Base-by-base conservation (phyloP, 345 rosid genomes). In the Hypericum androsaemum region DNA sequence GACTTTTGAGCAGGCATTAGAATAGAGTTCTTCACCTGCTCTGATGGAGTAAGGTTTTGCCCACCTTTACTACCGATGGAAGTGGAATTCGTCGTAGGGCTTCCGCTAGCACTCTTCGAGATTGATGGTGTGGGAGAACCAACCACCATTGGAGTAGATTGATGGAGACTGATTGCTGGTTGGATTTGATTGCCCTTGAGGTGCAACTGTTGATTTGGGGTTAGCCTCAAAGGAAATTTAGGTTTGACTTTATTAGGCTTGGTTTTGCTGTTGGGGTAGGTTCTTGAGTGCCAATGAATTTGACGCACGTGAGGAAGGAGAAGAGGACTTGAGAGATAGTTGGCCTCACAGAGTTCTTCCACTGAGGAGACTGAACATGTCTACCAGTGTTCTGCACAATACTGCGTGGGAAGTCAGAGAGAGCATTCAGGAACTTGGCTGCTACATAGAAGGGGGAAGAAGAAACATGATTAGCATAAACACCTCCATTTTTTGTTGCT, bases 81-180 rank as follows among this genome's bases (percentile, higher is more conserved):
- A 7, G 78, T 57, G 7, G 89, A 71, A 47, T 76, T 74, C 46
- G 95, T 83, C 66, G 88, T 77, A 12, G 97, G 99, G 66, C 95
- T 88, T 53, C 94, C 99, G 43, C 95, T 79, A 6, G 90, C 75
- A 50, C 86, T 77, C 71, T 86, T 88, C 40, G 99, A 88, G 50
- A 88, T 67, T 0, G 96, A 84, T 8, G 89, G 66, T 2, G 96
- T 77, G 11, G 99, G 94, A 42, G 97, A 85, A 52, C 90, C 88
- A 52, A 77, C 86, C 46, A 73, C 62, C 72, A 78, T 50, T 2
- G 80, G 79, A 48, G 96, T 77, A 60, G 96, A 79, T n/a, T n/a
- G n/a, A n/a, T 0, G 74, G 71, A n/a, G 84, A 73, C 57, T 72
- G 95, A 62, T 70, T 79, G 53, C 61, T 47, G 51, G 59, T 75